Conservation (phyloP, 192 early-diverging fungal species). For the Thamnidium elegans region DNA sequence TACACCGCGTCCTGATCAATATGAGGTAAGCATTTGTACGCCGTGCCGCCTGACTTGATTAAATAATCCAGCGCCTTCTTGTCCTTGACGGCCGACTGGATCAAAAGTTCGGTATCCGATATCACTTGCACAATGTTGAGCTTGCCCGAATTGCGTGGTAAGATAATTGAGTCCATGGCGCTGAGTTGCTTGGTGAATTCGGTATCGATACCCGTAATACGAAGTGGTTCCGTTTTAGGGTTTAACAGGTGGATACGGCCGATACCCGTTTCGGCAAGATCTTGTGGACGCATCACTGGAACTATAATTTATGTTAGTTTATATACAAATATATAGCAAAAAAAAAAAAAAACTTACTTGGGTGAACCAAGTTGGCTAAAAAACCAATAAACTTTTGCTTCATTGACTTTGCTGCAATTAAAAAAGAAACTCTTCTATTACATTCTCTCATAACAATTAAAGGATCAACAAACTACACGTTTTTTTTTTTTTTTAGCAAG, state of each 20-base stretch:
- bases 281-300: conserved; percentile 91
- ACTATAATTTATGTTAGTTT: conserved; percentile 45
- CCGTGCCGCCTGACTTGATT: conserved; percentile 44
- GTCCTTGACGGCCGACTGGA: conserved; percentile 68
- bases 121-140: conserved; percentile 73
- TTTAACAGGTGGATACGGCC: conserved; percentile 72
- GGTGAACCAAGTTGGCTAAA: conserved; percentile 68
- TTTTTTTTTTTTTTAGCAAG: background rate
- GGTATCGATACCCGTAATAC: conserved; percentile 69
- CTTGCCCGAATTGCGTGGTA: conserved; percentile 58
- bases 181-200: conserved; percentile 64
- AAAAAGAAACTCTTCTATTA: conserved; percentile 71
- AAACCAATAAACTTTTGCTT: conserved; percentile 77
- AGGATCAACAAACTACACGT: conserved; percentile 88
- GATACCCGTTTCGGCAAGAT: conserved; percentile 69
- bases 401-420: conserved; percentile 88
- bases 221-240: conserved; percentile 58
- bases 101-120: conserved; percentile 76
- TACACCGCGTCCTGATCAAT: conserved; percentile 90
- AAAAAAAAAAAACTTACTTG: conserved; percentile 59
- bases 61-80: conserved; percentile 59
- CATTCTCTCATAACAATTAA: conserved; percentile 84
- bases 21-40: conserved; percentile 72
- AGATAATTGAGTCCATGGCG: conserved; percentile 57
- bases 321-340: background rate